A percentile compares a stretch with the other conserved stretches of the same genome.
Evolutionary conservation across 306 rosid genomes (phyloP).

Genomic region (Fragaria iinumae): DNA sequence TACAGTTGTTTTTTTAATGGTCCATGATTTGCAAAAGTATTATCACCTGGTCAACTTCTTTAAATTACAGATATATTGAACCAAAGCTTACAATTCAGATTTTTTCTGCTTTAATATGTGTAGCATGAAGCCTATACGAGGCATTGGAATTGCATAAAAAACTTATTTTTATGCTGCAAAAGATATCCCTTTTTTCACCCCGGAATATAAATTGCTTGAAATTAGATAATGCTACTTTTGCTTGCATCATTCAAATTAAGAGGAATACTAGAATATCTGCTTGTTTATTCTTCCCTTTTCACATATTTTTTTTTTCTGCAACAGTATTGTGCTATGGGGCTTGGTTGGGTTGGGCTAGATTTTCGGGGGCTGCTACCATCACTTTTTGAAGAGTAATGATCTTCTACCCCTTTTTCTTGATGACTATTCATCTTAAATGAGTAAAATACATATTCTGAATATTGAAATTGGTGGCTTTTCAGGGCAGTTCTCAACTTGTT

Average conservation of each 20-base stretch:
- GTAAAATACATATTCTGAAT: conserved; percentile 19
- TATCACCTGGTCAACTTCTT: neutral
- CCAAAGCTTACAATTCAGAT: neutral
- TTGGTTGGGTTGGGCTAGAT: conserved; percentile 99
- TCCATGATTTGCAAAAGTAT: conserved; percentile 1
- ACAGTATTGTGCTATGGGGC: conserved; percentile 99
- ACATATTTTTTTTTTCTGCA: conserved; percentile 19
- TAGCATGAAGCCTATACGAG: neutral
- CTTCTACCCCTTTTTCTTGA: conserved; percentile 22
- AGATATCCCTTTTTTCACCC: neutral
- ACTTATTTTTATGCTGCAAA: conserved; percentile 8
- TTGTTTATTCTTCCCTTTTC: conserved; percentile 28
- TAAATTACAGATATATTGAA: neutral
- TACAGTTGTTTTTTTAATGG: neutral
- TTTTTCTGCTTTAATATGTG: neutral
- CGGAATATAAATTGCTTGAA: conserved; percentile 16
- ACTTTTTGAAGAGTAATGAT: conserved; percentile 86
- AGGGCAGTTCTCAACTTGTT: conserved; percentile 93
- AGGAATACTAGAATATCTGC: conserved; percentile 5
- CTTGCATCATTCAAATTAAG: neutral
- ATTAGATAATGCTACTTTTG: conserved; percentile 12
- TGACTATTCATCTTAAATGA: neutral
- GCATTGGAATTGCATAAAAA: conserved; percentile 6
- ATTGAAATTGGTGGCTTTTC: conserved; percentile 39
- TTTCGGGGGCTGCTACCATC: conserved; percentile 94